These are phyloP conservation scores for Trametes hirsuta DNA, from an alignment of 1,284 basidiomycete genomes.

Conservation along the genomic window DNA sequence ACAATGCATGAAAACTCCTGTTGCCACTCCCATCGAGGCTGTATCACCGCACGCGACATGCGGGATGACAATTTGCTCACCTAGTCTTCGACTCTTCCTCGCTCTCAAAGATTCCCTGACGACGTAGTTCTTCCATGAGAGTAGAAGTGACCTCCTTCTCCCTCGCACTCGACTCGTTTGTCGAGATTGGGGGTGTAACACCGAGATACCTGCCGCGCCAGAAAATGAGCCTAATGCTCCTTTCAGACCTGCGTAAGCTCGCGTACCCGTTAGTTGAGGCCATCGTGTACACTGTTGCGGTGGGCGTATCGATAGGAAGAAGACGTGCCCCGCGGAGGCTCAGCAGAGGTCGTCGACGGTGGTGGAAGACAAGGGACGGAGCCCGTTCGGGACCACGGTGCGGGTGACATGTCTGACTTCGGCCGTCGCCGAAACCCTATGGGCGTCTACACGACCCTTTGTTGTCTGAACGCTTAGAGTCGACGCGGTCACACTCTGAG, in stretches of 20 bases:
- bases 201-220: slow-evolving; percentile 60
- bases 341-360: slow-evolving; percentile 8
- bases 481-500: neutral
- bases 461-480: neutral
- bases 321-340: neutral
- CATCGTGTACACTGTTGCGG: slow-evolving; percentile 3
- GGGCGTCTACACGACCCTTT: slow-evolving; percentile 3
- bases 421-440: slow-evolving; percentile 19
- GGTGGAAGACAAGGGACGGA: slow-evolving; percentile 20
- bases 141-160: slow-evolving; percentile 85
- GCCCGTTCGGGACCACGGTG: slow-evolving; percentile 20
- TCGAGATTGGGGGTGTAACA: slow-evolving; percentile 91
- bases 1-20: slow-evolving; percentile 2
- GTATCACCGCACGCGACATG: neutral
- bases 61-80: slow-evolving; percentile 50
- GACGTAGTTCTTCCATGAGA: slow-evolving; percentile 87
- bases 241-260: too few species aligned
- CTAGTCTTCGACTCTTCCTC: slow-evolving; percentile 89
- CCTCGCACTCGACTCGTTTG: slow-evolving; percentile 70
- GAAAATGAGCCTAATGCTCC: neutral
- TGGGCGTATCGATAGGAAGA: neutral
- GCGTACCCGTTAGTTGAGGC: slow-evolving; percentile 25
- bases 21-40: slow-evolving; percentile 12
- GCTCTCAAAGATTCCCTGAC: slow-evolving; percentile 88
- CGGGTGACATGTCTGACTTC: slow-evolving; percentile 11